Evolutionary conservation across 768 basidiomycete species (phyloP), one percentile per base, ranked within the genome.

Genomic region (Phylloporus rhodoxanthus): DNA sequence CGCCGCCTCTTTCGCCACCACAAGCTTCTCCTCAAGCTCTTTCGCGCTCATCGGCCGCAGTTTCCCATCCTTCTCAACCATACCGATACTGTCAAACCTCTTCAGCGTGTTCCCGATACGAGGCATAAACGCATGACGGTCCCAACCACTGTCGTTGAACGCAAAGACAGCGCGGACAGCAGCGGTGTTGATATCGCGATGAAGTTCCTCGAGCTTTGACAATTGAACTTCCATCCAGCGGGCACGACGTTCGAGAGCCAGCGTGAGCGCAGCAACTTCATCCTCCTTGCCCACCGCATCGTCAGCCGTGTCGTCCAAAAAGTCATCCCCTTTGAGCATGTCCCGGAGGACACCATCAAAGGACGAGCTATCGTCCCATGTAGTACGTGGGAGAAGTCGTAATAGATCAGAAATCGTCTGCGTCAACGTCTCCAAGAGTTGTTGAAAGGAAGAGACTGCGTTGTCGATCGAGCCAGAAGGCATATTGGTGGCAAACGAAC

Each of bases 211-310:
- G 30, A 93, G 72, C 63, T 92, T 91, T 0, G 87, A 87, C 15
- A 93, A 68, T 65, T 91, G 90, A 19, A 90, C 86, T 67, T 92
- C 89, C 87, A 93, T 91, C 88, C 90, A 93, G 37, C 87, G 77
- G 14, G 90, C 91, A n/a, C 91, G 85, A 53, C 87, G 83, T 63
- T 91, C 89, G 39, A 93, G 77, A 8, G 88, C 89, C 43, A 85
- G 71, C 2, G 89, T 92, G 52, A 92, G 70, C 15, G 85, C 85
- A 2, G 85, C 87, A 7, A 92, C 89, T 61, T 93, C 90, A 59
- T 91, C 88, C 54, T 90, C 87, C 58, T 81, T 84, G 20, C 75
- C 79, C 17, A 75, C 70, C 23, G 73, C 71, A 47, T 84, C 84
- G 37, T 85, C 84, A 5, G 78, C 78, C 3, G 76, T 76, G 54